Percentiles rank a stretch among this genome's conserved stretches.
Evolutionary conservation across 257 asterid species (phyloP).

Genomic region (Verbena officinalis): DNA sequence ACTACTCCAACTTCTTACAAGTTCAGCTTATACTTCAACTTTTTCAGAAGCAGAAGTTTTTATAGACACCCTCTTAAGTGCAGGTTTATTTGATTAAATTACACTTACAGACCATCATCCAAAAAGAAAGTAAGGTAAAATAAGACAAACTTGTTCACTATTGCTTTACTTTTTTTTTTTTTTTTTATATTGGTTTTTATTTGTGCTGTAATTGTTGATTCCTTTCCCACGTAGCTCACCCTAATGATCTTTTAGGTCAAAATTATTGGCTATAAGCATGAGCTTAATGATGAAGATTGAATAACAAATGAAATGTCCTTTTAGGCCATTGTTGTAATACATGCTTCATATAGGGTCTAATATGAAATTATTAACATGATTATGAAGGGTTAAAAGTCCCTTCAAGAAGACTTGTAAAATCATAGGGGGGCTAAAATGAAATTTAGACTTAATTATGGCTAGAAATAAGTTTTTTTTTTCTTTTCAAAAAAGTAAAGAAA

Average conservation of each 20-base stretch:
- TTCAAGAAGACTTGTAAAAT: conserved; percentile 30
- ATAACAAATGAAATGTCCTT: not conserved
- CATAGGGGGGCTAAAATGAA: conserved; percentile 9
- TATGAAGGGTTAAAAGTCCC: conserved; percentile 27
- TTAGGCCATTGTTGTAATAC: too few relatives aligned
- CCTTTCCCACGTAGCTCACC: conserved; percentile 24
- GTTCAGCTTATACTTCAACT: too few relatives aligned
- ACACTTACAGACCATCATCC: too few relatives aligned
- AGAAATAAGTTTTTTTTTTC: conserved; percentile 9
- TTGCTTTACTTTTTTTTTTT: too few relatives aligned
- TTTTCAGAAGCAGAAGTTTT: too few relatives aligned
- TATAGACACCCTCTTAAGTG: too few relatives aligned
- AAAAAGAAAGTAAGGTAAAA: too few relatives aligned
- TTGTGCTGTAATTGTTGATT: conserved; percentile 9
- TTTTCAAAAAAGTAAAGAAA: conserved; percentile 14
- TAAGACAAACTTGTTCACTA: too few relatives aligned
- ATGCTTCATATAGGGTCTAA: too few relatives aligned
- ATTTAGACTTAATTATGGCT: conserved; percentile 26
- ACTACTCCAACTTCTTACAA: too few relatives aligned
- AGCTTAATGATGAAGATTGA: not conserved
- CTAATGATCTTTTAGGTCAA: conserved; percentile 3
- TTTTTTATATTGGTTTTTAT: not conserved
- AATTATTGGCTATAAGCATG: conserved; percentile 21
- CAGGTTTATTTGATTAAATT: too few relatives aligned
- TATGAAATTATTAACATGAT: too few relatives aligned